Evolutionary conservation across 345 rosid genomes (phyloP), one percentile per base, ranked within the genome.

Genomic region (Acer campestre): DNA sequence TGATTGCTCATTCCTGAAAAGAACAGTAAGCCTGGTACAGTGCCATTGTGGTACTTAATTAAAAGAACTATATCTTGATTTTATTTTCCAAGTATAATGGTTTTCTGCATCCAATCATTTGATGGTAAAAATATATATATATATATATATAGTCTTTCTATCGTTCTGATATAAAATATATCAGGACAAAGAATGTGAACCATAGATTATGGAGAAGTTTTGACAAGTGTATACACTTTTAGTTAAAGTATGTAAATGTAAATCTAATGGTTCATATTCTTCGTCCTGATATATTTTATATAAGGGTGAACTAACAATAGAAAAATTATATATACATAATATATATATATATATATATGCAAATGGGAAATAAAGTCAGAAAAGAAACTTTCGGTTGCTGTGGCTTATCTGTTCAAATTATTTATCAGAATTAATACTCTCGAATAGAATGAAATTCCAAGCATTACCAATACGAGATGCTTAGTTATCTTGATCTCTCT

Each of bases 311-410:
- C n/a, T n/a, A n/a, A n/a, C n/a, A n/a, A n/a, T n/a, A n/a, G n/a
- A n/a, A n/a, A n/a, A n/a, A n/a, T n/a, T n/a, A n/a, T n/a, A n/a
- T n/a, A n/a, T n/a, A n/a, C n/a, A n/a, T n/a, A n/a, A n/a, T n/a
- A n/a, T n/a, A n/a, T n/a, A 18, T 18, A 56, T 35, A n/a, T 25
- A 25, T 25, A 0, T 25, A 1, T 12, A 7, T 69, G 25, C 18
- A 1, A 40, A 40, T 40, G 75, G 38, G 9, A 56, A 73, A 73
- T 59, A 73, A 58, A 59, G 16, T 23, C 67, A 5, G 77, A 17
- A 59, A 27, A 74, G 35, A 42, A 44, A 8, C 68, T 62, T 46
- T 27, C 23, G 46, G 44, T 62, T 58, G 61, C 68, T 46, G 38
- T 35, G 35, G 25, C 44, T 46, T 9, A 31, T 49, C 63, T 23